Percentiles rank a stretch among this genome's conserved stretches.
These are phyloP conservation scores for Remersonia thermophila DNA, from an alignment of 2,329 filamentous ascomycete species.

Conservation along the genomic window DNA sequence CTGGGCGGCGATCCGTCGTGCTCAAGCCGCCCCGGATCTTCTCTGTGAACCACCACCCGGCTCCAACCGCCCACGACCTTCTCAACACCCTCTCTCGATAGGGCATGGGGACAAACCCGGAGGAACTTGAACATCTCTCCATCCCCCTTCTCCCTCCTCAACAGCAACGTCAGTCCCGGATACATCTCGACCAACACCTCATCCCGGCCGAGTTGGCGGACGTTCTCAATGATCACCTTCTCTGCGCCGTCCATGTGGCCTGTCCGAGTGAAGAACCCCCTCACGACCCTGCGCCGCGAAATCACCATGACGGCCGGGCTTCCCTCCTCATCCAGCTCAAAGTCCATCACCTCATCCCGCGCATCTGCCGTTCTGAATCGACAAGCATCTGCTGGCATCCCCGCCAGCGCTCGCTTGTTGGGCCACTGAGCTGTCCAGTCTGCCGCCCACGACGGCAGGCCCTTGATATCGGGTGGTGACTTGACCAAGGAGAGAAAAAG, in stretches of 20 bases:
- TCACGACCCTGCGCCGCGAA: conserved; percentile 4
- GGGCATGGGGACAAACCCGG: conserved; percentile 5
- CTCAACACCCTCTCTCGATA: conserved; percentile 4
- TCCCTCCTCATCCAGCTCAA: neutral
- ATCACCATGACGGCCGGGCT: conserved; percentile 3
- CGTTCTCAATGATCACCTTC: conserved; percentile 1
- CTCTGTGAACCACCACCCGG: conserved; percentile 3
- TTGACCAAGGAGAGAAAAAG: conserved; percentile 8
- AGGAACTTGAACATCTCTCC: conserved; percentile 2
- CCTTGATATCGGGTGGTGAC: neutral
- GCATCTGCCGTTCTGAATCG: neutral
- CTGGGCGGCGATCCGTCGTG: neutral
- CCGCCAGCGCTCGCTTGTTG: conserved; percentile 1
- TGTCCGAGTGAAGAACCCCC: conserved; percentile 4
- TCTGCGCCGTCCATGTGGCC: neutral
- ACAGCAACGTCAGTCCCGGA: conserved; percentile 5
- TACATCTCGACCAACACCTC: conserved; percentile 8
- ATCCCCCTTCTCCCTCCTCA: conserved; percentile 1
- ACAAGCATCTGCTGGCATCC: neutral
- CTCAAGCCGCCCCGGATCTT: conserved; percentile 1
- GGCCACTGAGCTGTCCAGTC: conserved; percentile 7
- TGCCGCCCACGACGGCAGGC: conserved; percentile 6
- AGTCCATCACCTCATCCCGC: neutral
- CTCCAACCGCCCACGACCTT: conserved; percentile 6
- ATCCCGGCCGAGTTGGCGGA: conserved; percentile 5